A percentile compares a stretch with the other conserved stretches of the same genome.
Conservation (phyloP, 768 basidiomycete genomes). For the Agaricus bisporus region DNA sequence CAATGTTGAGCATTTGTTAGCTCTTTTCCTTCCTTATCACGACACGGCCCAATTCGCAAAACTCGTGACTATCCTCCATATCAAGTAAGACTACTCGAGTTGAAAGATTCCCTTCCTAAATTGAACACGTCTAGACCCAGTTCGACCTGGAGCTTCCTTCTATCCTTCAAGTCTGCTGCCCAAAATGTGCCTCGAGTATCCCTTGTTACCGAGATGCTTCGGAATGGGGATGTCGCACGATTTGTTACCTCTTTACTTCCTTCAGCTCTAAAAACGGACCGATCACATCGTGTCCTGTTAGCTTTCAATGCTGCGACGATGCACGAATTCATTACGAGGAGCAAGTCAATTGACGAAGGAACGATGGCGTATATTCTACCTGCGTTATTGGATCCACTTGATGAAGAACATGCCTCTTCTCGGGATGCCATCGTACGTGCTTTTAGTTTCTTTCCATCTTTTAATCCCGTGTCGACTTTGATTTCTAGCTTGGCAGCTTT, state of each 20-base stretch:
- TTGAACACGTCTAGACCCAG: conserved; percentile 38
- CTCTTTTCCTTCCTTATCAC: conserved; percentile 90
- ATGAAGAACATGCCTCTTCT: conserved; percentile 24
- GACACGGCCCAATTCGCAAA: conserved; percentile 93
- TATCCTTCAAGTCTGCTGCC: conserved; percentile 71
- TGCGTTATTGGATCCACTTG: conserved; percentile 55
- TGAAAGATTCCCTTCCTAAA: neutral
- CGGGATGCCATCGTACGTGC: conserved; percentile 53
- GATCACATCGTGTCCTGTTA: conserved; percentile 63
- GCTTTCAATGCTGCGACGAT: conserved; percentile 78
- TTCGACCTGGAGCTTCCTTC: conserved; percentile 62
- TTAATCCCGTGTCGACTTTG: neutral
- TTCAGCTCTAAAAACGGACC: conserved; percentile 40
- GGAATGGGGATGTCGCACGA: conserved; percentile 63
- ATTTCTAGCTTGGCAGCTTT: conserved; percentile 59
- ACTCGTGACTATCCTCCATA: conserved; percentile 81
- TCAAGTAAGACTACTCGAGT: conserved; percentile 44
- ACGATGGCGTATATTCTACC: conserved; percentile 60
- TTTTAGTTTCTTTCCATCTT: neutral
- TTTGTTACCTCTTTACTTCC: conserved; percentile 67
- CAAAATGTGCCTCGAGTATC: conserved; percentile 67
- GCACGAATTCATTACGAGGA: conserved; percentile 70
- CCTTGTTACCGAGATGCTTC: conserved; percentile 73
- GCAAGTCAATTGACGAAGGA: conserved; percentile 56
- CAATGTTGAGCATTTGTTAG: conserved; percentile 72